Percentiles rank a stretch among this genome's conserved stretches.
These are phyloP conservation scores for Sarocladium strictum DNA, from an alignment of 2,329 filamentous ascomycete genomes.

Conservation along the genomic window DNA sequence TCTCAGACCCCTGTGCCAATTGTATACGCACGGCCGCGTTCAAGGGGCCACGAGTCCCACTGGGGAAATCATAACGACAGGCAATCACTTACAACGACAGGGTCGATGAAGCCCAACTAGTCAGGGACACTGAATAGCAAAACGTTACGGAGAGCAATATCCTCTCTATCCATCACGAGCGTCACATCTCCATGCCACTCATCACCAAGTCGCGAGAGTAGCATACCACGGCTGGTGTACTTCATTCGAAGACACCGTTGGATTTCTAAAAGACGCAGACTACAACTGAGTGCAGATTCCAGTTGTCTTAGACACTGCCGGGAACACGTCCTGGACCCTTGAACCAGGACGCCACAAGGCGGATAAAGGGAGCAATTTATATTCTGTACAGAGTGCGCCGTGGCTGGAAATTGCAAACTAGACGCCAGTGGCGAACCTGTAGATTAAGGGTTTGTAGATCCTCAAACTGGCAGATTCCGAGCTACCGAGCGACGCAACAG, in stretches of 20 bases:
- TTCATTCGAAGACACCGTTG: background rate
- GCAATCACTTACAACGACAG: constrained; percentile 1
- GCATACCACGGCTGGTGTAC: background rate
- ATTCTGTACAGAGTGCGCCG: no score
- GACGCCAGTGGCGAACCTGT: background rate
- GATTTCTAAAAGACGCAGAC: background rate
- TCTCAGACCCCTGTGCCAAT: background rate
- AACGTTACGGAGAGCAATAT: background rate
- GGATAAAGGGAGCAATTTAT: background rate
- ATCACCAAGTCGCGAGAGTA: background rate
- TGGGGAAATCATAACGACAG: constrained; percentile 2
- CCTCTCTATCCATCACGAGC: background rate
- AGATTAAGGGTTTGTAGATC: constrained; percentile 8
- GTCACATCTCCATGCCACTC: background rate
- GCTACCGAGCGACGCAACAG: background rate
- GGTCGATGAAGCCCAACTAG: background rate
- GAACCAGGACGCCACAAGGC: constrained; percentile 1
- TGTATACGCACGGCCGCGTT: background rate
- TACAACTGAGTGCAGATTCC: background rate
- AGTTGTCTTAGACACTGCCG: background rate
- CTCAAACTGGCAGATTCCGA: constrained; percentile 2
- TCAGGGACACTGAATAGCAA: background rate
- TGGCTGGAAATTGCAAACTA: background rate
- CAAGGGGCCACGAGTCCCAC: background rate
- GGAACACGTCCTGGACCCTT: background rate